A percentile compares a stretch with the other conserved stretches of the same genome.
phyloP scores from a whole-genome alignment of 169 alveolate genomes.

The Theileria annulata region DNA sequence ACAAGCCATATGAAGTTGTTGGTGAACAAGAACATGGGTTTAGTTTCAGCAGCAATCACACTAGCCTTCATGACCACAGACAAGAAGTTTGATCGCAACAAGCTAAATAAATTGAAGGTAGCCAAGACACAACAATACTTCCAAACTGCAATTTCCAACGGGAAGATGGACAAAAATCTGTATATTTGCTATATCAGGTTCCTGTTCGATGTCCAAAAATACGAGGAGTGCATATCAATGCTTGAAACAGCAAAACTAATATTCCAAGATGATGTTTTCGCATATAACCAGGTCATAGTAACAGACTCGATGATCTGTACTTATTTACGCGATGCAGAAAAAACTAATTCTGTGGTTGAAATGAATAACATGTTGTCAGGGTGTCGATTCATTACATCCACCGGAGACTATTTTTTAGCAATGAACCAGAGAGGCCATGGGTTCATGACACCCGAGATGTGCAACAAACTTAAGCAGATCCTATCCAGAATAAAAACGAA shows the following conservation, averaged over 20 bases:
- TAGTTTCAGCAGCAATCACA: constrained; percentile 47
- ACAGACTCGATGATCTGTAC: constrained; percentile 48
- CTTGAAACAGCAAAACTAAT: constrained; percentile 38
- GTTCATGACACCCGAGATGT: constrained; percentile 8
- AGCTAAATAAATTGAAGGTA: constrained; percentile 30
- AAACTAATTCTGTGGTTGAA: constrained; percentile 44
- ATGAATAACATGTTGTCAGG: constrained; percentile 43
- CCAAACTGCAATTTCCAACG: constrained; percentile 38
- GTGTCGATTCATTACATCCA: constrained; percentile 24
- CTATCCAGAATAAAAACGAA: constrained; percentile 29
- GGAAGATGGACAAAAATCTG: constrained; percentile 30
- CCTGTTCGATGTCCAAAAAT: constrained; percentile 48
- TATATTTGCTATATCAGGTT: constrained; percentile 44
- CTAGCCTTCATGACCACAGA: constrained; percentile 39
- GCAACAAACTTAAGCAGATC: constrained; percentile 49
- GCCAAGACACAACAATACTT: constrained; percentile 65
- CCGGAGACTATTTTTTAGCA: constrained; percentile 23
- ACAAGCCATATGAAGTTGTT: constrained; percentile 50
- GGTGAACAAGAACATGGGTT: constrained; percentile 57
- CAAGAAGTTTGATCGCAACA: constrained; percentile 27
- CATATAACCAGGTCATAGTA: constrained; percentile 49
- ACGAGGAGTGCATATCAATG: constrained; percentile 46
- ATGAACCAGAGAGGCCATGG: constrained; percentile 23
- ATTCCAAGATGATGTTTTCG: constrained; percentile 45
- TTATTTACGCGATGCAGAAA: constrained; percentile 49